Base-by-base conservation (phyloP, 106 monocot species). In the Alisma plantagoaquatica region DNA sequence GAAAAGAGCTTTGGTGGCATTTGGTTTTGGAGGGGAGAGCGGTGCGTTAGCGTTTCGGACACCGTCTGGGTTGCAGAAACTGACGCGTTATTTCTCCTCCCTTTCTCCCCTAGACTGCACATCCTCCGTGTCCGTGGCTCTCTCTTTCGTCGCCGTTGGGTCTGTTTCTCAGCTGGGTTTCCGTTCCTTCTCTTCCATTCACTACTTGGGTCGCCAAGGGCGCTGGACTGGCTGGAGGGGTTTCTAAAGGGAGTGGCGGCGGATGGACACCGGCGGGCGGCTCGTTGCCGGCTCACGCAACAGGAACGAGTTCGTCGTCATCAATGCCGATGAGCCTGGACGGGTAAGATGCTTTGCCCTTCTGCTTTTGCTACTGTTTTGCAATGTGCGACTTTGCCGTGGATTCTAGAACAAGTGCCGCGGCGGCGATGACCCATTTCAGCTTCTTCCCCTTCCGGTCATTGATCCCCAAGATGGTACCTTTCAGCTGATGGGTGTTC, bases 251-350 rank as follows among this genome's bases (percentile, higher is more conserved):
- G n/a, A n/a, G n/a, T n/a, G 27, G 58, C 23, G 27, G 23, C n/a
- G 16, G 24, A 44, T 86, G 76, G 76, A 46, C 1, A 66, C 76
- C 6, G 62, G 66, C 0, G 80, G 85, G 23, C 57, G 71, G 35
- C 62, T 86, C 11, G 73, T 86, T 17, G 73, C 85, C 18, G 85
- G 85, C 1, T 73, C 85, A 0, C 56, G 63, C 59, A 75, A 76
- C 63, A 54, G 77, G 54, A 81, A 72, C 41, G 81, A 86, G 63
- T 65, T 86, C 59, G 66, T 86, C 29, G 64, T 86, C 27, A 69
- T 86, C 68, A 75, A 80, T 70, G 80, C 85, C 4, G 85, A 86
- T 44, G 85, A 80, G 23, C 29, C 35, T 26, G 73, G 30, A 19
- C 54, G 31, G 69, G 85, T 86, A 54, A 57, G 66, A 10, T 46